Evolutionary conservation across 495 filamentous ascomycete genomes (phyloP), one percentile per base, ranked within the genome.

Genomic region (Neurospora terricola): DNA sequence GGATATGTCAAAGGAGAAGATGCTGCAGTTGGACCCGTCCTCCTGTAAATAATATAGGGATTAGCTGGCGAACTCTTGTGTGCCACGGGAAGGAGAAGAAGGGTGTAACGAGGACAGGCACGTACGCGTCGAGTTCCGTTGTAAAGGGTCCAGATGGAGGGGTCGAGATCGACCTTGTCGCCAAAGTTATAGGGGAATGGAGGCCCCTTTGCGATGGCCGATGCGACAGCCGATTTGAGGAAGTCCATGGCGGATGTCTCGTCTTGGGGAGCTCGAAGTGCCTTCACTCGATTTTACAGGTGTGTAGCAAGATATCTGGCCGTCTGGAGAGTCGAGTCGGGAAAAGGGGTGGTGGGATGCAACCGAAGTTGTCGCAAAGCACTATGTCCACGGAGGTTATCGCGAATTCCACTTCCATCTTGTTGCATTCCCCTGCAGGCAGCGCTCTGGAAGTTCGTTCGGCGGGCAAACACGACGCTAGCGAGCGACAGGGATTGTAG

Each of bases 211-310:
- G 96, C 92, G 76, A 98, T 98, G 73, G 95, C 95, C 48, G 96
- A 97, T 42, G 94, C 93, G 77, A 99, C 93, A 48, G 96, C 96
- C 68, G 93, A 97, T 83, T 98, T 99, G 73, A 99, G 87, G 80
- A 98, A 98, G 77, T 99, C 94, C 96, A 99, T 99, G 73, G 70
- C 38, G 3, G 9, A 11, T 9, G 69, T 2, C 38, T 59, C 23
- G 36, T 7, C 9, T 8, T 70, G 5, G 38, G 1, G 36, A 5
- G 16, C 11, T 43, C 8, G 5, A 23, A 8, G 10, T 38, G 10
- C 5, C 48, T 21, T 27, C 6, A 27, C 0, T 59, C 48, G 21
- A 27, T 12, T 1, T 23, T 59, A 21, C 2, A 59, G 48, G 10
- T 12, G 54, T 66, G 14, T 66, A 66, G 6, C 3, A 66, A 34